These are phyloP conservation scores for Candida anglica DNA, from an alignment of 805 yeast genomes.

Conservation along the genomic window DNA sequence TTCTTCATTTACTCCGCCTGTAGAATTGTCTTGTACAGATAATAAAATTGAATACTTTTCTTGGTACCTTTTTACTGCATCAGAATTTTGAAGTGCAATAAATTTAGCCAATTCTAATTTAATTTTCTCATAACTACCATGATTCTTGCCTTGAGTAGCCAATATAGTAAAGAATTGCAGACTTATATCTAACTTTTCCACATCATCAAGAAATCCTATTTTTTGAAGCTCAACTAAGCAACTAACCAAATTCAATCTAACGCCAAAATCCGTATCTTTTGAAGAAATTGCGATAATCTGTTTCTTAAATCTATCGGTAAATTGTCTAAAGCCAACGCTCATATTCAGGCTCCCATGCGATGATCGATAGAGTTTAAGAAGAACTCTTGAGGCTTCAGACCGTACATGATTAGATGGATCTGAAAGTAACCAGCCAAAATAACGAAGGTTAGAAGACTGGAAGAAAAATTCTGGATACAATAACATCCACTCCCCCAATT, in stretches of 20 bases:
- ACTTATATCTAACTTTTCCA: conserved; percentile 37
- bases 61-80: conserved; percentile 29
- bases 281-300: conserved; percentile 59
- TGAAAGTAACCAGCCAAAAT: conserved; percentile 82
- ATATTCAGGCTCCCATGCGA: conserved; percentile 16
- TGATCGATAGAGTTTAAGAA: conserved; percentile 46
- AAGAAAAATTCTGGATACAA: conserved; percentile 66
- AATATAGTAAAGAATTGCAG: conserved; percentile 21
- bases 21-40: too few species aligned
- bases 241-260: conserved; percentile 46
- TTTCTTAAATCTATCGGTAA: conserved; percentile 67
- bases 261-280: conserved; percentile 44
- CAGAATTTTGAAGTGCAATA: conserved; percentile 40
- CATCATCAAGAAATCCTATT: conserved; percentile 61
- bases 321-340: conserved; percentile 67
- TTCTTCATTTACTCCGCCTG: too few species aligned
- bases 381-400: conserved; percentile 54
- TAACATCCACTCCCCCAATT: conserved; percentile 71
- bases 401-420: conserved; percentile 63
- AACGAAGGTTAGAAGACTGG: conserved; percentile 65
- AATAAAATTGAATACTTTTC: conserved; percentile 20
- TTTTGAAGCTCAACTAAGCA: conserved; percentile 54
- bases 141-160: conserved; percentile 4
- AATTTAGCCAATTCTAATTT: conserved; percentile 53
- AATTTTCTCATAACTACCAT: conserved; percentile 20